Base-by-base conservation (phyloP, 768 basidiomycete genomes). In the Boletus edulis region DNA sequence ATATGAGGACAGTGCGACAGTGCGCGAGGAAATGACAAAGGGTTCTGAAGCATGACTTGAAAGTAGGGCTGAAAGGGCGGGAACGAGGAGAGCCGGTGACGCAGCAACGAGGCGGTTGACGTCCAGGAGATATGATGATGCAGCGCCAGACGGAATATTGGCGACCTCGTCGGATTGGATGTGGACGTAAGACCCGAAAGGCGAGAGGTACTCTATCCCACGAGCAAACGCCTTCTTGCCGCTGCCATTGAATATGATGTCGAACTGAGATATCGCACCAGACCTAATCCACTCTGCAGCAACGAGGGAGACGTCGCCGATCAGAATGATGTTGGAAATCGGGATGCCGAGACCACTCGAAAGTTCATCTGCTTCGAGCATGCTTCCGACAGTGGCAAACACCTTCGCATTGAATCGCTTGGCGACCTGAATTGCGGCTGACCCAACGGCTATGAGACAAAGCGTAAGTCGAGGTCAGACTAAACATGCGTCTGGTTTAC, bases 151-250 rank as follows among this genome's bases (percentile, higher is more conserved):
- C 0, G 66, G 66, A 29, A 69, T 49, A 17, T 60, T 32, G n/a
- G 54, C 42, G 27, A 27, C 20, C 14, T 60, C 59, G 27, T 55
- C 49, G 39, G 51, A 62, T 46, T 60, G 64, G 35, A 64, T 37
- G 20, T 68, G 68, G 34, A 69, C 46, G 12, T 70, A 69, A 4
- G 48, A 56, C 4, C 68, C 68, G 17, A 70, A 60, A 2, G 56
- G 49, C 9, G 68, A 68, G 15, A 69, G 60, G 32, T 57, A 18
- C 18, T 70, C 60, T 1, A 32, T 42, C 3, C 62, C 66, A 22
- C 48, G 54, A 18, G 66, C 51, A 22, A 58, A 67, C 14, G 35
- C 39, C 6, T 35, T 52, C 24, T 47, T 59, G 27, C 61, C 56
- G 7, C 68, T 34, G 17, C 48, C 45, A 27, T 70, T 69, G 57